Evolutionary conservation across 495 filamentous ascomycete genomes (phyloP), one percentile per base, ranked within the genome.

Genomic region (Glarea lozoyensis): DNA sequence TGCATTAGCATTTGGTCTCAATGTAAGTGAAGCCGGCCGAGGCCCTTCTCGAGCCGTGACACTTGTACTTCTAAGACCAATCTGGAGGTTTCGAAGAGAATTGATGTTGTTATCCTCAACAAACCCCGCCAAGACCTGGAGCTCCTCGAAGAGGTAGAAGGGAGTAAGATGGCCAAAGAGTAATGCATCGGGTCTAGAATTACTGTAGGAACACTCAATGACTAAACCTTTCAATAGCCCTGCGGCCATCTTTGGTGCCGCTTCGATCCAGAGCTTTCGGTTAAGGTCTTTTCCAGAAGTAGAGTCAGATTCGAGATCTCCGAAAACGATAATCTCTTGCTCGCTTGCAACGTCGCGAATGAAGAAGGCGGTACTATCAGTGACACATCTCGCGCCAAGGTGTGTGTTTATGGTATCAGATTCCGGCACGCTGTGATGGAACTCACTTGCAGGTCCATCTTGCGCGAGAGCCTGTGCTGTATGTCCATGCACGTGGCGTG

Each of bases 121-220:
- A 49, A 79, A 70, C 2, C 56, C 62, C 0, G 87, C 92, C 0
- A 98, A 69, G 0, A 67, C 72, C 34, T 64, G 69, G 53, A 98
- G 66, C 58, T 98, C 92, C 18, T 77, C 68, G 31, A 82, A 72
- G 3, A 98, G 62, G 57, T 87, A 88, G 3, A 81, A 71, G 1
- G 92, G 90, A 5, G 82, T 79, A 2, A 98, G 72, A 54, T 98
- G 92, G 1, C 92, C 92, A 55, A 84, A 98, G 2, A 98, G 72
- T 6, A 73, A 71, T 20, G 79, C 75, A 40, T 89, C 82, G 12
- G 78, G 68, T 48, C 84, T 79, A 6, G 69, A 70, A 54, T 94
- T 79, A 48, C 83, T 84, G 58, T 86, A 98, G 22, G 84, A 90
- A 58, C 92, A 97, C 68, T 98, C 92, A 52, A 98, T 95, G 55